phyloP scores from a whole-genome alignment of 2,329 filamentous ascomycete genomes.

The Pezicula carpinea region DNA sequence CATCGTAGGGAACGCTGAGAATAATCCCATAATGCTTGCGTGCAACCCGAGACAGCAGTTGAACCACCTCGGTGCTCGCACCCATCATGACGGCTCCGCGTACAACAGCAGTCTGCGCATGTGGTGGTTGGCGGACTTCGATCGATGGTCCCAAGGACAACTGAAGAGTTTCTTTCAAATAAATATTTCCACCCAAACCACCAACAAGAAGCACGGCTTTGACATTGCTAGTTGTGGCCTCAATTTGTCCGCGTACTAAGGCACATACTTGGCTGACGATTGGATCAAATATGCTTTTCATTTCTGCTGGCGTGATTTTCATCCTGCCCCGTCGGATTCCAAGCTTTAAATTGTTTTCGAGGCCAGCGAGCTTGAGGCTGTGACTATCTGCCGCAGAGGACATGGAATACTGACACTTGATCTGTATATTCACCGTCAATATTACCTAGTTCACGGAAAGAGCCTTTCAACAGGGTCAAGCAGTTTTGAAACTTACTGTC shows the following conservation, averaged over 20 bases:
- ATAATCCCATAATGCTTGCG: too few relatives aligned
- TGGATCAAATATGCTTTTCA: conserved; percentile 40
- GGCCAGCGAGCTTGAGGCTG: conserved; percentile 26
- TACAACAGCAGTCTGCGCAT: too few relatives aligned
- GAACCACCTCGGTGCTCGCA: too few relatives aligned
- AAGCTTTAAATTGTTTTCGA: conserved; percentile 33
- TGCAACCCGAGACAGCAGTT: too few relatives aligned
- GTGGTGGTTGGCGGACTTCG: too few relatives aligned
- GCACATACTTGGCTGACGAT: conserved; percentile 37
- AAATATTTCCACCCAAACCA: conserved; percentile 14
- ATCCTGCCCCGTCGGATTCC: conserved; percentile 53
- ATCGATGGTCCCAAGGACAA: too few relatives aligned
- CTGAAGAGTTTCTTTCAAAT: conserved; percentile 8
- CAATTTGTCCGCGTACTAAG: conserved; percentile 40
- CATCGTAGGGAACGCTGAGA: too few relatives aligned
- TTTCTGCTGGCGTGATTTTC: conserved; percentile 33
- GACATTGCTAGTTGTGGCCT: conserved; percentile 35
- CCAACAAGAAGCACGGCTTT: conserved; percentile 21
- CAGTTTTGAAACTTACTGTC: too few relatives aligned
- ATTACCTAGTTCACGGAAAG: too few relatives aligned
- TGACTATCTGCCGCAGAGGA: too few relatives aligned
- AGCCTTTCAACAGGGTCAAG: conserved; percentile 15
- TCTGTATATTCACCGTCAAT: too few relatives aligned
- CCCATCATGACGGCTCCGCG: too few relatives aligned
- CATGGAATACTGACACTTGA: conserved; percentile 10